A percentile compares a stretch with the other conserved stretches of the same genome.
These are phyloP conservation scores for Aspergillus chevalieri DNA, from an alignment of 2,329 filamentous ascomycete species.

Conservation along the genomic window DNA sequence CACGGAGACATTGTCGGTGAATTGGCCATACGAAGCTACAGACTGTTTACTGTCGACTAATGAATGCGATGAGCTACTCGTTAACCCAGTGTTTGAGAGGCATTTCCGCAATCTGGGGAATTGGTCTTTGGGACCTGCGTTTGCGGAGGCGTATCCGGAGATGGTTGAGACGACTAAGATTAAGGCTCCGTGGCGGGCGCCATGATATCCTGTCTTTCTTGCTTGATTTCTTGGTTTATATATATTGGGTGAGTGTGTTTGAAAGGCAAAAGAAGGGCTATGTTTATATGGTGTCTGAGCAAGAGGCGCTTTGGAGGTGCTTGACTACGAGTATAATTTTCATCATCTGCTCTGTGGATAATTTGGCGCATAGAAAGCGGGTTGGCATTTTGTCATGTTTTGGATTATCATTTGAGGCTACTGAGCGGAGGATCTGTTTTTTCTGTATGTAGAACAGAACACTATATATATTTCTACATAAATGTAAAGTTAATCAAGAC, in stretches of 20 bases:
- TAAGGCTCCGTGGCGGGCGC: slow-evolving; percentile 9
- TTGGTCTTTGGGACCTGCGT: slow-evolving; percentile 70
- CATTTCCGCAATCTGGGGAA: slow-evolving; percentile 71
- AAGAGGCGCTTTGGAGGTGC: too few relatives aligned
- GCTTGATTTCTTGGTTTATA: not conserved
- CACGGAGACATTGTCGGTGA: slow-evolving; percentile 67
- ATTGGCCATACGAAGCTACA: slow-evolving; percentile 75
- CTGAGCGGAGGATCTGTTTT: too few relatives aligned
- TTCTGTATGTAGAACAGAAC: too few relatives aligned
- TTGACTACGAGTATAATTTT: too few relatives aligned
- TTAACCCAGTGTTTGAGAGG: slow-evolving; percentile 80
- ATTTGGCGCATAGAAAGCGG: too few relatives aligned
- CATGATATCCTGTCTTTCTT: not conserved
- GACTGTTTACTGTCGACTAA: slow-evolving; percentile 58
- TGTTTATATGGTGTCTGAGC: too few relatives aligned
- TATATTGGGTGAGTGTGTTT: not conserved
- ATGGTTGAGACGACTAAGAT: slow-evolving; percentile 41
- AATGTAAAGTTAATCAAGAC: not conserved
- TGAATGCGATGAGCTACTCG: slow-evolving; percentile 59
- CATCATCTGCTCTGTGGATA: too few relatives aligned
- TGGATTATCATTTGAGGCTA: too few relatives aligned
- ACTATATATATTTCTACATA: too few relatives aligned
- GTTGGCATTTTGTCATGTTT: too few relatives aligned
- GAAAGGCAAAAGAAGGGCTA: too few relatives aligned
- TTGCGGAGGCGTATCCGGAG: slow-evolving; percentile 59